phyloP scores from a whole-genome alignment of 139 green algal genomes.

The Coelastrella sp. region DNA sequence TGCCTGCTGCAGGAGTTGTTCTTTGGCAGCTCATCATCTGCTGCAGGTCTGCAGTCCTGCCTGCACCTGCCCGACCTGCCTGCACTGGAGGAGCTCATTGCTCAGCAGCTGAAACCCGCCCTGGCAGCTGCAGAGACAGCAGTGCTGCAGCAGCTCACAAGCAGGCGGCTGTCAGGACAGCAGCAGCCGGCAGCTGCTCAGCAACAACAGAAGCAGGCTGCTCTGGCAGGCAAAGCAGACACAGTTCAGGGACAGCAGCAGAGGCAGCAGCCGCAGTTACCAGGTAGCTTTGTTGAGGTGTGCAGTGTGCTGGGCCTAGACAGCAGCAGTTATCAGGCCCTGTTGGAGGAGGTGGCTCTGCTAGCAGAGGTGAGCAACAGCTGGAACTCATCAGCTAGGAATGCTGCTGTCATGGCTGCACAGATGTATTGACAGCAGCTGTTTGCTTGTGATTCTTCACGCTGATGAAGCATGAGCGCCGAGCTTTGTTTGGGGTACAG shows the following conservation, averaged over 20 bases:
- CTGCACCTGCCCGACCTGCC: not conserved
- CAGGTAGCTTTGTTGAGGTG: not conserved
- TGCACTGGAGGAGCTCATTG: not conserved
- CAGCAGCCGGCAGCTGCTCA: not conserved
- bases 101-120: not conserved
- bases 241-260: not conserved
- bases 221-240: not conserved
- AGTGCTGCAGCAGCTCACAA: not conserved
- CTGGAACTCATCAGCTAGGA: too few relatives aligned
- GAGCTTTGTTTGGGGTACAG: too few relatives aligned
- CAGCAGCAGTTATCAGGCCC: not conserved
- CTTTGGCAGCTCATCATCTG: not conserved
- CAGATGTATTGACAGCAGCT: not conserved
- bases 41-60: not conserved
- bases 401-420: not conserved
- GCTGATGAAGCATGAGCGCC: too few relatives aligned
- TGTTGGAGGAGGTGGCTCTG: constrained; percentile 1
- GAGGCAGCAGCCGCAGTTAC: not conserved
- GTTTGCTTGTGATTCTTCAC: not conserved
- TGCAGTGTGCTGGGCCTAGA: not conserved
- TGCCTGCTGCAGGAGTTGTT: not conserved
- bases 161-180: not conserved
- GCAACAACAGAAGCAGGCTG: not conserved
- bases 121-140: not conserved
- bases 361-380: not conserved